phyloP scores from a whole-genome alignment of 2,329 filamentous ascomycete genomes.

The Ambrosiella xylebori region DNA sequence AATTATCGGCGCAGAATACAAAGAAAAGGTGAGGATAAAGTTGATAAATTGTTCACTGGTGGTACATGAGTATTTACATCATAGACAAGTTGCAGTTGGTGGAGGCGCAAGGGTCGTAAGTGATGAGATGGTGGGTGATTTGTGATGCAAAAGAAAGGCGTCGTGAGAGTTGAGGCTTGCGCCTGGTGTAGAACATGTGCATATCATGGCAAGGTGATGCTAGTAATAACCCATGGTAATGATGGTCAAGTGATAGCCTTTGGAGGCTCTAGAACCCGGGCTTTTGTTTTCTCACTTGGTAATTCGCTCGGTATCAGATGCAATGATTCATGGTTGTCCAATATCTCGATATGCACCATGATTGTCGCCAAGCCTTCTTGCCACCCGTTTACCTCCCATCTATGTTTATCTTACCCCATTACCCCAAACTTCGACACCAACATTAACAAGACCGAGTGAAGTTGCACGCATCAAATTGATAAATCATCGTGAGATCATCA shows the following conservation, averaged over 20 bases:
- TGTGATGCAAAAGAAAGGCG: not conserved
- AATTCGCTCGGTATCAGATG: too few relatives aligned
- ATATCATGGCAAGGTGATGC: not conserved
- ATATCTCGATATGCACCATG: too few relatives aligned
- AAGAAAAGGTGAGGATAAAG: not conserved
- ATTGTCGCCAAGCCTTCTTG: too few relatives aligned
- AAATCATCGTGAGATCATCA: too few relatives aligned
- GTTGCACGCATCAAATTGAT: too few relatives aligned
- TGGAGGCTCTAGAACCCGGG: not conserved
- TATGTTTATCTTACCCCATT: too few relatives aligned
- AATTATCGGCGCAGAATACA: not conserved
- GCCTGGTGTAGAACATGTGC: not conserved
- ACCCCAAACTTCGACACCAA: too few relatives aligned
- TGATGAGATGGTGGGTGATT: not conserved
- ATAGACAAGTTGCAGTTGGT: not conserved
- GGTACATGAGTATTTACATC: not conserved
- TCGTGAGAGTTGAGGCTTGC: not conserved
- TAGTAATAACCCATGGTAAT: not conserved
- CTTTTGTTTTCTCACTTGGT: not conserved
- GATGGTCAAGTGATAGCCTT: not conserved
- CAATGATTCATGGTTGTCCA: too few relatives aligned
- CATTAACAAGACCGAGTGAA: too few relatives aligned
- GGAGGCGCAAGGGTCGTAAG: not conserved
- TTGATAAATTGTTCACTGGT: too few relatives aligned
- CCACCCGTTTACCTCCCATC: too few relatives aligned